A percentile compares a stretch with the other conserved stretches of the same genome.
phyloP scores from a whole-genome alignment of 768 basidiomycete species.

The Daedalea quercina region DNA sequence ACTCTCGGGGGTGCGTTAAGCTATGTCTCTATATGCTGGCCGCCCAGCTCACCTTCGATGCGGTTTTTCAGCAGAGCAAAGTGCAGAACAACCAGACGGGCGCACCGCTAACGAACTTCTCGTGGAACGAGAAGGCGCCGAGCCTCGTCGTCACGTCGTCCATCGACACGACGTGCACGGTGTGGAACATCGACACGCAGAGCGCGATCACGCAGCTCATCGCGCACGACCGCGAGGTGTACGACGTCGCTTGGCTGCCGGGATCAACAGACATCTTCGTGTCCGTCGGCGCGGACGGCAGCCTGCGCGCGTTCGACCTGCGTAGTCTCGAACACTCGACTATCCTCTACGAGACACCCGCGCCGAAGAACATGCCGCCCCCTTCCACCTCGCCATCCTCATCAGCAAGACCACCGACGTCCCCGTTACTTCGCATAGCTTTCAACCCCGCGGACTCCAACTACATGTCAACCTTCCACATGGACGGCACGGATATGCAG shows the following conservation, averaged over 20 bases:
- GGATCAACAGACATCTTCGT: conserved; percentile 95
- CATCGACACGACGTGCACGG: conserved; percentile 97
- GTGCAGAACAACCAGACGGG: conserved; percentile 76
- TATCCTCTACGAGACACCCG: conserved; percentile 91
- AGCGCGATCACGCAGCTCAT: conserved; percentile 96
- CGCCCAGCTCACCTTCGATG: background rate
- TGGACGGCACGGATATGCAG: conserved; percentile 84
- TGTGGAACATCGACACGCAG: conserved; percentile 96
- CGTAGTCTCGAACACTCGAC: conserved; percentile 97
- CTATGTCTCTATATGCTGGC: background rate
- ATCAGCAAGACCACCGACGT: conserved; percentile 65
- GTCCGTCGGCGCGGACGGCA: conserved; percentile 96
- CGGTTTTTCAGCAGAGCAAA: conserved; percentile 66
- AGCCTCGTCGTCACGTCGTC: conserved; percentile 93
- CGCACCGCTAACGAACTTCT: conserved; percentile 93
- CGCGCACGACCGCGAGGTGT: conserved; percentile 93
- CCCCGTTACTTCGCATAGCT: conserved; percentile 78
- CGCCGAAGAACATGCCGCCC: conserved; percentile 64
- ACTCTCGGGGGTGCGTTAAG: conserved; percentile 64
- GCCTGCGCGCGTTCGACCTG: conserved; percentile 92
- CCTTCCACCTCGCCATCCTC: conserved; percentile 51
- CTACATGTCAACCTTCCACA: conserved; percentile 96
- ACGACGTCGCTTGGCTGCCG: conserved; percentile 98
- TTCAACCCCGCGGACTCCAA: conserved; percentile 91
- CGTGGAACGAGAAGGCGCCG: conserved; percentile 93